These are phyloP conservation scores for Cutaneotrichosporon cyanovorans DNA, from an alignment of 1,284 basidiomycete species.

Conservation along the genomic window DNA sequence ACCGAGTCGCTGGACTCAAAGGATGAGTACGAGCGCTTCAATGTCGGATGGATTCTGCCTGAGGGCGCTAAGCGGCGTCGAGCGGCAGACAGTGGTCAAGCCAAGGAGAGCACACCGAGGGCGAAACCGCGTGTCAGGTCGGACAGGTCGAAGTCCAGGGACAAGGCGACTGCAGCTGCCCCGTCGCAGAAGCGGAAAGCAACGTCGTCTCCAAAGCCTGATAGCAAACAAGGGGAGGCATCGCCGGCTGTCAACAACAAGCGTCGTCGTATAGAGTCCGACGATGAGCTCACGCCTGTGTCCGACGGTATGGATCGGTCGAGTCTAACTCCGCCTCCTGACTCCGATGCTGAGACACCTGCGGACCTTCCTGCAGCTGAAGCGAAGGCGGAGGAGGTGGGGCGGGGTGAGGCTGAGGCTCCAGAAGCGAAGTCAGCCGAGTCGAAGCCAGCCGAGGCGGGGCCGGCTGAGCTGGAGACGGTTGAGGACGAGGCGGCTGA, in stretches of 20 bases:
- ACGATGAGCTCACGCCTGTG: constrained; percentile 14
- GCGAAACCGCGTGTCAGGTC: neutral
- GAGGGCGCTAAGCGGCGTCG: constrained; percentile 53
- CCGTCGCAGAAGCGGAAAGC: constrained; percentile 8
- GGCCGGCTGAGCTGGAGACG: neutral
- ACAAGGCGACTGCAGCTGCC: constrained; percentile 1
- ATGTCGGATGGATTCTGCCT: constrained; percentile 82
- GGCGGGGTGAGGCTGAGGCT: neutral
- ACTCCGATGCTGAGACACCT: neutral
- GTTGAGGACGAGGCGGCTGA: neutral
- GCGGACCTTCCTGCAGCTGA: neutral
- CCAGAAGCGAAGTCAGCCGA: neutral
- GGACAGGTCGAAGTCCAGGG: neutral
- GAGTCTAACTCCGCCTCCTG: neutral
- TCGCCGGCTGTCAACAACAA: too few species aligned
- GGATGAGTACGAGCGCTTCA: constrained; percentile 73
- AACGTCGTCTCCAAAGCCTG: constrained; percentile 24
- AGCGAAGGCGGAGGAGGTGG: neutral
- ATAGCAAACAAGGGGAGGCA: too few species aligned
- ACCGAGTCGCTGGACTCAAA: constrained; percentile 64
- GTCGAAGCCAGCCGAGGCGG: neutral
- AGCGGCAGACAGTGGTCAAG: neutral
- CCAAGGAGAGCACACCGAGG: neutral
- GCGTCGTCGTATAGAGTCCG: constrained; percentile 38
- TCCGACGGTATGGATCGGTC: constrained; percentile 1